Evolutionary conservation across 306 rosid genomes (phyloP).

Genomic region (Trifolium repens): DNA sequence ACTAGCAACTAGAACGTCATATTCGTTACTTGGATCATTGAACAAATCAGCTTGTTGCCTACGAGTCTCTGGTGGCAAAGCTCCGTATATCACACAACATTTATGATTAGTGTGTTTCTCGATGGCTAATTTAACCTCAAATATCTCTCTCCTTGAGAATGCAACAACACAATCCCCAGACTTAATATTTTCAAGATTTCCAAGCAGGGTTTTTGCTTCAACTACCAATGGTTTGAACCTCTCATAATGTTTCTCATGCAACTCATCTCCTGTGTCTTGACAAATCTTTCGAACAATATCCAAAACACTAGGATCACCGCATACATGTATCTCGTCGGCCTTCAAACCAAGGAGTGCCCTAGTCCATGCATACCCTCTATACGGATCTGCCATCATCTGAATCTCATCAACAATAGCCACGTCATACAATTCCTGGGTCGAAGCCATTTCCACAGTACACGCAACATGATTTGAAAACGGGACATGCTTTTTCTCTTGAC

Average conservation of each 20-base stretch:
- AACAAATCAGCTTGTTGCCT: conserved; percentile 85
- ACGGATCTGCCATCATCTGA: conserved; percentile 82
- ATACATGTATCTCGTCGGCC: conserved; percentile 89
- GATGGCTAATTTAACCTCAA: conserved; percentile 84
- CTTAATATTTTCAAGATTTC: conserved; percentile 76
- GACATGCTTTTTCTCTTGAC: conserved; percentile 84
- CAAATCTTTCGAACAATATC: conserved; percentile 71
- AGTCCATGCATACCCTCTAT: conserved; percentile 88
- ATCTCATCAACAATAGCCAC: conserved; percentile 91
- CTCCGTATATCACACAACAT: conserved; percentile 91
- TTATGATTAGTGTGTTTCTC: conserved; percentile 79
- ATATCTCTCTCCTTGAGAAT: conserved; percentile 93
- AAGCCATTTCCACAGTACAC: conserved; percentile 92
- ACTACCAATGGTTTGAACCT: conserved; percentile 95
- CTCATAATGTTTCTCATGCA: conserved; percentile 74
- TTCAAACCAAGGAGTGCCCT: conserved; percentile 86
- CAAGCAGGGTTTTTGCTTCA: conserved; percentile 84
- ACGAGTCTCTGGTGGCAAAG: conserved; percentile 92
- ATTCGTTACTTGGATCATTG: conserved; percentile 80
- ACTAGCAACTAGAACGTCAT: conserved; percentile 86
- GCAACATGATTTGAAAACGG: conserved; percentile 83
- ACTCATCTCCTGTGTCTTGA: conserved; percentile 80
- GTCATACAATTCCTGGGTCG: conserved; percentile 78
- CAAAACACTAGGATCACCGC: conserved; percentile 91
- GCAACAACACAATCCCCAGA: conserved; percentile 98